phyloP scores from a whole-genome alignment of 495 filamentous ascomycete genomes.

The Sordaria brevicollis region DNA sequence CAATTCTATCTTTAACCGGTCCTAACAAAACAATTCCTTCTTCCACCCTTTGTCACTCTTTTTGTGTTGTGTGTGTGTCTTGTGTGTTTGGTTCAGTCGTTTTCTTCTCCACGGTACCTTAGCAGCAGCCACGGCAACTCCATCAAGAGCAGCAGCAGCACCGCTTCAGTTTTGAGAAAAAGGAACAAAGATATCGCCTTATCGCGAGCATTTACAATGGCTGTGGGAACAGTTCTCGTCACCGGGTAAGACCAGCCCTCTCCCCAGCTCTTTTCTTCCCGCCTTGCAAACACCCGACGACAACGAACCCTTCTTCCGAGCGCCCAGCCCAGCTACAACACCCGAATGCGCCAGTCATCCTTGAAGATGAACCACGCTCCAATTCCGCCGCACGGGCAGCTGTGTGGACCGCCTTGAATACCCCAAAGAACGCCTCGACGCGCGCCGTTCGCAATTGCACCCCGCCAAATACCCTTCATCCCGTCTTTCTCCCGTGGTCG shows the following conservation, averaged over 20 bases:
- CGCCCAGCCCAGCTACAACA: neutral
- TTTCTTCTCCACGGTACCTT: neutral
- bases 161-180: neutral
- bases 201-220: slow-evolving; percentile 43
- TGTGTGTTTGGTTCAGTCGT: too few species aligned
- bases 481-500: neutral
- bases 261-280: slow-evolving; percentile 1
- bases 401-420: neutral
- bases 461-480: neutral
- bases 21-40: neutral
- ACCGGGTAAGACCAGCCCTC: slow-evolving; percentile 57
- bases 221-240: slow-evolving; percentile 77
- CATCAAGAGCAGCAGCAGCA: neutral
- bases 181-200: neutral
- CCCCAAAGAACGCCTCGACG: neutral
- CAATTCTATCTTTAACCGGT: neutral
- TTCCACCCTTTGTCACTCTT: neutral
- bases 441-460: neutral
- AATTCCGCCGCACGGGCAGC: neutral
- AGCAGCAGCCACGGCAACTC: neutral
- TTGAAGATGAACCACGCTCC: neutral
- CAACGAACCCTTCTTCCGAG: neutral
- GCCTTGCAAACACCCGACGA: neutral
- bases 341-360: neutral
- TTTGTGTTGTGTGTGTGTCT: neutral